phyloP scores from a whole-genome alignment of 345 rosid genomes.

The Excoecaria agallocha region DNA sequence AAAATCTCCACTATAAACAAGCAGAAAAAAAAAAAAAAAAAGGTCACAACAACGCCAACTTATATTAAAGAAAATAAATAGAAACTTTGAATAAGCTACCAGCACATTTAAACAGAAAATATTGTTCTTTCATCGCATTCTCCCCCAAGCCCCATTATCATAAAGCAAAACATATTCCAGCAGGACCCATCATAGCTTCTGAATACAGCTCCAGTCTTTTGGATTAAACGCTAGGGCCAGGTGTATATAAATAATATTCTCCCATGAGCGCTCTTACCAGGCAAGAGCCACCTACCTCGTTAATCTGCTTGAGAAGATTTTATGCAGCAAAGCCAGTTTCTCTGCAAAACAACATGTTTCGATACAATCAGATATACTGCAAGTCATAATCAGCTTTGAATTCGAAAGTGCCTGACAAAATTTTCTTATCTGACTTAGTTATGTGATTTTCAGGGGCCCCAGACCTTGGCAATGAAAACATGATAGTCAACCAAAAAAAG shows the following conservation, averaged over 20 bases:
- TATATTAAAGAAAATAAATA: not conserved
- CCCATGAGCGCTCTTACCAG: slow-evolving; percentile 15
- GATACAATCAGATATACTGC: slow-evolving; percentile 1
- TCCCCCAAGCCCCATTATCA: slow-evolving; percentile 25
- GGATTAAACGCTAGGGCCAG: slow-evolving; percentile 20
- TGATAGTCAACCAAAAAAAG: not conserved
- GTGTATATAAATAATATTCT: slow-evolving; percentile 16
- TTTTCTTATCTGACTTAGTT: not conserved
- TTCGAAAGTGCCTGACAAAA: too few relatives aligned
- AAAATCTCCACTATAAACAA: slow-evolving; percentile 18
- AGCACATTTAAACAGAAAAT: slow-evolving; percentile 8
- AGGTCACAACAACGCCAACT: slow-evolving; percentile 3
- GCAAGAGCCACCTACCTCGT: slow-evolving; percentile 16
- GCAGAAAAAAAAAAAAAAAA: slow-evolving; percentile 11
- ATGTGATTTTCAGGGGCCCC: not conserved
- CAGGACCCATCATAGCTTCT: slow-evolving; percentile 41
- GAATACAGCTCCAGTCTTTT: slow-evolving; percentile 41
- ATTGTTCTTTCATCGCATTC: slow-evolving; percentile 16
- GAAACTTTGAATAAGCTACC: slow-evolving; percentile 9
- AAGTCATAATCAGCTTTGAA: not conserved
- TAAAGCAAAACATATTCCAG: slow-evolving; percentile 32
- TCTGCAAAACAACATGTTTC: slow-evolving; percentile 30
- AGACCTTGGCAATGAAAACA: not conserved
- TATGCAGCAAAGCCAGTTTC: slow-evolving; percentile 52
- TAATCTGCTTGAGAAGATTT: slow-evolving; percentile 33